These are phyloP conservation scores for Pseudogymnoascus destructans DNA, from an alignment of 2,329 filamentous ascomycete species.

Conservation along the genomic window DNA sequence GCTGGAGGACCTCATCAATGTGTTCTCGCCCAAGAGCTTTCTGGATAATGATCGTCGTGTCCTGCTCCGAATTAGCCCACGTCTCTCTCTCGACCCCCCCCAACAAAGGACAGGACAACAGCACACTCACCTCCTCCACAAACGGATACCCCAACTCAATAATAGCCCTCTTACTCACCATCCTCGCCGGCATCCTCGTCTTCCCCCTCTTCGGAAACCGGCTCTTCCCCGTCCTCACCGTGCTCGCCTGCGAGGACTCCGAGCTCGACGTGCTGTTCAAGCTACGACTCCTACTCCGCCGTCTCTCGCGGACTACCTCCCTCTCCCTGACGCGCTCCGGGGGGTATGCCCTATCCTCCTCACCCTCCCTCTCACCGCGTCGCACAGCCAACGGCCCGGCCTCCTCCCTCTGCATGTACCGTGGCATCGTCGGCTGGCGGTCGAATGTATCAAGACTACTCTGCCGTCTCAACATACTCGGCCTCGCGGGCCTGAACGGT, in stretches of 20 bases:
- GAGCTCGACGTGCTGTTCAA: slow-evolving; percentile 20
- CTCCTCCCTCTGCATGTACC: slow-evolving; percentile 39
- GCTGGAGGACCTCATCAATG: slow-evolving; percentile 76
- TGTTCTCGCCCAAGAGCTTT: slow-evolving; percentile 80
- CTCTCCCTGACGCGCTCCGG: slow-evolving; percentile 45
- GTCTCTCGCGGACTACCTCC: slow-evolving; percentile 41
- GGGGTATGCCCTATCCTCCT: slow-evolving; percentile 43
- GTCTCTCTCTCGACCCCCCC: background rate
- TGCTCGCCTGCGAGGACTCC: slow-evolving; percentile 12
- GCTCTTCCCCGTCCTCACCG: slow-evolving; percentile 28
- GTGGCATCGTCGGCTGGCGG: slow-evolving; percentile 46
- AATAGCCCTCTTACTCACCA: slow-evolving; percentile 70
- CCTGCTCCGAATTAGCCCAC: slow-evolving; percentile 38
- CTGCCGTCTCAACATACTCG: slow-evolving; percentile 62
- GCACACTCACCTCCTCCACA: slow-evolving; percentile 59
- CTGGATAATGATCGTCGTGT: slow-evolving; percentile 66
- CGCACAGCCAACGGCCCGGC: slow-evolving; percentile 44
- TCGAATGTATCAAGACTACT: slow-evolving; percentile 88
- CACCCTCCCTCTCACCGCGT: slow-evolving; percentile 41
- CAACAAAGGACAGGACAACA: background rate
- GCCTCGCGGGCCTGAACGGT: slow-evolving; percentile 35
- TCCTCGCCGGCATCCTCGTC: slow-evolving; percentile 69
- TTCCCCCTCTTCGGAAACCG: slow-evolving; percentile 74
- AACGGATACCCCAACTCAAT: slow-evolving; percentile 79
- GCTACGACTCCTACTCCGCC: slow-evolving; percentile 29